Percentiles rank a stretch among this genome's conserved stretches.
Evolutionary conservation across 495 filamentous ascomycete genomes (phyloP).

Genomic region (Penicillium maclennaniae): DNA sequence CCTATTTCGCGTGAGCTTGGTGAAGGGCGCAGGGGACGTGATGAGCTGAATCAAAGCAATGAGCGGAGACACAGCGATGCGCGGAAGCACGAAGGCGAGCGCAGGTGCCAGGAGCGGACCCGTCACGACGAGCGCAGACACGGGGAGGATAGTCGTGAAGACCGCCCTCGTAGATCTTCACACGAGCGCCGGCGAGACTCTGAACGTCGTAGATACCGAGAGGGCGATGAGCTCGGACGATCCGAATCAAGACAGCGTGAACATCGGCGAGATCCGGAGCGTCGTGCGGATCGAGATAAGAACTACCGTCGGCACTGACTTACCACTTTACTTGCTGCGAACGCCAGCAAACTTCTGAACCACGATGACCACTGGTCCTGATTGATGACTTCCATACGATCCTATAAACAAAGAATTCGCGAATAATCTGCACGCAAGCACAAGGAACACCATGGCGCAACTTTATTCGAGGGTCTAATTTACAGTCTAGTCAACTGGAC

Average conservation of each 20-base stretch:
- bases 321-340: constrained; percentile 14
- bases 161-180: no score
- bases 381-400: background rate
- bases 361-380: constrained; percentile 24
- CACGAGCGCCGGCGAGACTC: no score
- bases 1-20: constrained; percentile 12
- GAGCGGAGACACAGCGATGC: constrained; percentile 14
- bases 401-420: background rate
- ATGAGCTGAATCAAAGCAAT: no score
- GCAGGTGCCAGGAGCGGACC: constrained; percentile 13
- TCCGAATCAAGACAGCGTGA: no score
- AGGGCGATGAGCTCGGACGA: no score
- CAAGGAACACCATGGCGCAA: constrained; percentile 6
- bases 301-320: constrained; percentile 23
- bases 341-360: constrained; percentile 24
- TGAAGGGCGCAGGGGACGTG: background rate
- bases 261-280: no score
- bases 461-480: constrained; percentile 19
- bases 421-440: background rate
- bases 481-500: constrained; percentile 17
- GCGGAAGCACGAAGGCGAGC: constrained; percentile 26
- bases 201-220: no score
- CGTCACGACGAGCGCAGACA: constrained; percentile 23
- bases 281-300: no score
- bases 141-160: constrained; percentile 17